phyloP scores from a whole-genome alignment of 352 stramenopile genomes.

The Phytophthora fragariae region DNA sequence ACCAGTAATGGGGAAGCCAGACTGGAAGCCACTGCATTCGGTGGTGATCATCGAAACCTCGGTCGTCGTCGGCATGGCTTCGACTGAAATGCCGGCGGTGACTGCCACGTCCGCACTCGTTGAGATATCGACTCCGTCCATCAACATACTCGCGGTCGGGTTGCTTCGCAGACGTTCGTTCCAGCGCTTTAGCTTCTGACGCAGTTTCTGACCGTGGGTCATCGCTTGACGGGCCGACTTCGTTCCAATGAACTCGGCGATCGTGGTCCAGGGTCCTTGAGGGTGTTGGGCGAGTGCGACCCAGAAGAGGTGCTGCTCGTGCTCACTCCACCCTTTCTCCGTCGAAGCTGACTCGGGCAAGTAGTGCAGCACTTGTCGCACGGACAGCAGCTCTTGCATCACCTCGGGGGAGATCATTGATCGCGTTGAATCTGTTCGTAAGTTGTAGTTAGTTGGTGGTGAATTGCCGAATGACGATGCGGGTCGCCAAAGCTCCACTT shows the following conservation, averaged over 20 bases:
- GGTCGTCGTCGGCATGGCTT: background rate
- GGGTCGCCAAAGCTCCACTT: conserved; percentile 1
- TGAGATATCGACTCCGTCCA: conserved; percentile 25
- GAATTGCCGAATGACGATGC: conserved; percentile 28
- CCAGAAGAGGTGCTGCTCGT: conserved; percentile 57
- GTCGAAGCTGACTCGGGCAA: conserved; percentile 29
- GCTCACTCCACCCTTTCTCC: conserved; percentile 43
- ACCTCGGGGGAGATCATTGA: conserved; percentile 43
- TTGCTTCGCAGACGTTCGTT: conserved; percentile 44
- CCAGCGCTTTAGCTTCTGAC: conserved; percentile 60
- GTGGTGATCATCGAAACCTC: background rate
- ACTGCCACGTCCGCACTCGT: conserved; percentile 8
- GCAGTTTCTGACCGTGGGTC: conserved; percentile 61
- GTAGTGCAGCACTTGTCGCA: conserved; percentile 40
- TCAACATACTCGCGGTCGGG: conserved; percentile 29
- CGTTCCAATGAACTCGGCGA: conserved; percentile 56
- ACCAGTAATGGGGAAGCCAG: background rate
- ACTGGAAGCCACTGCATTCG: background rate
- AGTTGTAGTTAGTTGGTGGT: conserved; percentile 8
- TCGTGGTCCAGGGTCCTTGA: conserved; percentile 53
- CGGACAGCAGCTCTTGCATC: conserved; percentile 41
- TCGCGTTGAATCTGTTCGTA: conserved; percentile 1
- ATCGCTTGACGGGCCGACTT: conserved; percentile 57
- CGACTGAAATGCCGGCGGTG: conserved; percentile 20
- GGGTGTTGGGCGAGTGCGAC: conserved; percentile 48